Evolutionary conservation across 148 eudicot genomes (phyloP).

Genomic region (Mesembryanthemum crystallinum): DNA sequence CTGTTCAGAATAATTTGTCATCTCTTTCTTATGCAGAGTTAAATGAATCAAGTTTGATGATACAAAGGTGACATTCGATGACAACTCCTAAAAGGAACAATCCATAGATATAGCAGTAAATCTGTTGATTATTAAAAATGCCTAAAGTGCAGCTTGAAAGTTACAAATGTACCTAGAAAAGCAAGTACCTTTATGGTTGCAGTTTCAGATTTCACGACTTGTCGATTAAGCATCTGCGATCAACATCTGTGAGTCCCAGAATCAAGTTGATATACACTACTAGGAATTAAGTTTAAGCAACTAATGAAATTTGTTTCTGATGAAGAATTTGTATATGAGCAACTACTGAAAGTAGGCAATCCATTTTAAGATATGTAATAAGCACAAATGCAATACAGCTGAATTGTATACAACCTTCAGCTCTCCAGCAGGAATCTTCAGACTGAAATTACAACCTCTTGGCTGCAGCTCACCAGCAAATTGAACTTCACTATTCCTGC

Average conservation of each 20-base stretch:
- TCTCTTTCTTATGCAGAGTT: not conserved
- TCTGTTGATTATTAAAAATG: not conserved
- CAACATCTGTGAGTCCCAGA: slow-evolving; percentile 19
- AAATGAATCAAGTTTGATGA: not conserved
- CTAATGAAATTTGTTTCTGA: not conserved
- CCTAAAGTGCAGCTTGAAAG: not conserved
- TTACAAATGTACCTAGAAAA: not conserved
- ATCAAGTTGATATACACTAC: not conserved
- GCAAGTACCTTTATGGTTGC: slow-evolving; percentile 83
- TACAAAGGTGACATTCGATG: not conserved
- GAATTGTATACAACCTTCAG: slow-evolving; percentile 42
- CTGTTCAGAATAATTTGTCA: too few species aligned
- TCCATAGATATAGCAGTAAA: not conserved
- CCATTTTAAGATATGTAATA: not conserved
- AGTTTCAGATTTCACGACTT: slow-evolving; percentile 89
- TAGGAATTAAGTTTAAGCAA: not conserved
- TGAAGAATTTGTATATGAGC: not conserved
- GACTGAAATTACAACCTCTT: slow-evolving; percentile 59
- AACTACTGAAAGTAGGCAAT: not conserved
- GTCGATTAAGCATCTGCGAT: slow-evolving; percentile 83
- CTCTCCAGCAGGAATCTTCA: slow-evolving; percentile 63
- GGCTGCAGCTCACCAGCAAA: slow-evolving; percentile 93
- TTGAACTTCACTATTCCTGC: slow-evolving; percentile 92
- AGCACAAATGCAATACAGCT: not conserved
- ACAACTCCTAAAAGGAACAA: not conserved